Percentiles rank a stretch among this genome's conserved stretches.
These are phyloP conservation scores for Scheffersomyces amazonensis DNA, from an alignment of 805 yeast genomes.

Conservation along the genomic window DNA sequence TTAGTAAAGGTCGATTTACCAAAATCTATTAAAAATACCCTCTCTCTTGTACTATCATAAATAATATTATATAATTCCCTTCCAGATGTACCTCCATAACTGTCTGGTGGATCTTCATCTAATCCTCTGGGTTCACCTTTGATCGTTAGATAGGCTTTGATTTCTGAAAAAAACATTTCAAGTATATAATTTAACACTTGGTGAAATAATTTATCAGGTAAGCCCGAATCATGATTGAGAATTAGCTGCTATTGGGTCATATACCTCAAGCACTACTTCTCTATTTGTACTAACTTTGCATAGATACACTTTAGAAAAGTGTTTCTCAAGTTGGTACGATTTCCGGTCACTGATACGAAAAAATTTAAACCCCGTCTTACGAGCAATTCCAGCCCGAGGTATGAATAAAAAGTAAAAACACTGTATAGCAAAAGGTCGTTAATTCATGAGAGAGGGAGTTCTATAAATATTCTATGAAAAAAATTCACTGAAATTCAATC, in stretches of 20 bases:
- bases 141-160: neutral
- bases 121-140: neutral
- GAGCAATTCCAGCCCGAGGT: too few species aligned
- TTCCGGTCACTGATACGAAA: too few species aligned
- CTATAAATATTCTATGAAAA: too few species aligned
- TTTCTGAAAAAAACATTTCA: neutral
- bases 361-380: too few species aligned
- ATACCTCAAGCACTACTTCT: neutral
- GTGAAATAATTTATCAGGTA: neutral
- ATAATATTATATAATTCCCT: neutral
- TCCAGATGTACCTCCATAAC: neutral
- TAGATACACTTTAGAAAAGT: neutral
- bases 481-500: conserved; percentile 2
- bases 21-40: neutral
- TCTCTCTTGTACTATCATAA: neutral
- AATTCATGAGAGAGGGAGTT: too few species aligned
- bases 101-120: neutral
- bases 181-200: neutral
- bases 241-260: neutral
- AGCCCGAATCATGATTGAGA: neutral
- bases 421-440: too few species aligned
- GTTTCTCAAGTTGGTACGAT: neutral
- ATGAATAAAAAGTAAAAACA: too few species aligned
- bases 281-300: neutral
- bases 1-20: neutral